Base-by-base conservation (phyloP, 176 grass and related monocot species). In the Avena sativa region DNA sequence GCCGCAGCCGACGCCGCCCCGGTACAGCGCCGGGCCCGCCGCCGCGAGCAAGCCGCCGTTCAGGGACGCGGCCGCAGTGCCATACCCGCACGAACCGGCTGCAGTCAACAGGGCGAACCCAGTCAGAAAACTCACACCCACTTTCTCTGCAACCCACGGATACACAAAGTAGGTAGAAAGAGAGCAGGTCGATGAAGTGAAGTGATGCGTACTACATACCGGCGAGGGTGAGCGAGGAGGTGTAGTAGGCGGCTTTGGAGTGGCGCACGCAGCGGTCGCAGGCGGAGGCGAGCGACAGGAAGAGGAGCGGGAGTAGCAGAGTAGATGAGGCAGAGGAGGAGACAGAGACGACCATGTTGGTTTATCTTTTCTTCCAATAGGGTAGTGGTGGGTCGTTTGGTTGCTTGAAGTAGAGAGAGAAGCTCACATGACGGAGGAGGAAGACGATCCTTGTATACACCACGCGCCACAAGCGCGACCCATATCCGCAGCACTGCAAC, bases 81-180 rank as follows among this genome's bases (percentile, higher is more conserved):
- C 93, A 48, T 94, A 98, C 20, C 96, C 93, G 71, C 96, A 98
- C 15, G 96, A 93, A 23, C 93, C 93, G 74, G 81, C 96, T 98
- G 80, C 23, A 48, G 12, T n/a, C 44, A 78, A 11, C 0, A 17
- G 28, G 28, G 38, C 38, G 38, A 40, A 40, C 38, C 0, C 0
- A 0, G 38, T 40, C 0, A 40, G 38, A 40, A 5, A 6, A 40
- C 38, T 1, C 71, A 49, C 2, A 43, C 75, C 30, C 70, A 56
- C 3, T 2, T 56, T 0, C 47, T 8, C 5, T 44, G 12, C 30
- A 76, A 5, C 3, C 0, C 30, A 17, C 44, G 9, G 0, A 5
- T 1, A 12, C 1, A 43, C 0, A 71, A 1, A 44, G 12, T 36
- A 23, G 68, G n/a, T 8, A 28, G 9, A 56, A 60, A 16, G 49